Evolutionary conservation across 2,329 filamentous ascomycete species (phyloP).

Genomic region (Cryphonectria radicalis): DNA sequence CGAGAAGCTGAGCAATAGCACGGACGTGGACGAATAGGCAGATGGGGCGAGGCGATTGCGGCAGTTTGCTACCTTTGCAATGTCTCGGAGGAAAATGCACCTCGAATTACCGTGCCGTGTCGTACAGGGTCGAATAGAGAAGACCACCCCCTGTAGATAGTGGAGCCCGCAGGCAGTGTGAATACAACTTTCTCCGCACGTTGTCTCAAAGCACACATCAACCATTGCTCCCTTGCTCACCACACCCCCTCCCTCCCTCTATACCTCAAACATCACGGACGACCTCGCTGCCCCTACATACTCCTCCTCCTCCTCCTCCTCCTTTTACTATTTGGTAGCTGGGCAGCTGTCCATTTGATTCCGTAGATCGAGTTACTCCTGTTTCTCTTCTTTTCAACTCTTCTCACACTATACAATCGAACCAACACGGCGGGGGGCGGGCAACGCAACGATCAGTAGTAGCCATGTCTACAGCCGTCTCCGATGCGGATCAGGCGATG

Average conservation of each 20-base stretch:
- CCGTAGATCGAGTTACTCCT: not conserved
- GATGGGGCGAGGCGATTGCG: not conserved
- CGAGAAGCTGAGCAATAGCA: slow-evolving; percentile 15
- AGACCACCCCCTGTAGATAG: not conserved
- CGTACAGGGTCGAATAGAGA: not conserved
- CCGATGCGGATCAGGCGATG: not conserved
- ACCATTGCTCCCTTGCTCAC: not conserved
- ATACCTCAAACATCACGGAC: not conserved
- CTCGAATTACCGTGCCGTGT: not conserved
- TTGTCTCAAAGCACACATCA: not conserved
- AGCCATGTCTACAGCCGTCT: not conserved
- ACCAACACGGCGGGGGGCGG: not conserved
- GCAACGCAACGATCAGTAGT: not conserved
- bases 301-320: no score
- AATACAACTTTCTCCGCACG: not conserved
- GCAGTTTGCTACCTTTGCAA: not conserved
- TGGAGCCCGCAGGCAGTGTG: not conserved
- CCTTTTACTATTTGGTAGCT: not conserved
- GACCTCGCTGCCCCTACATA: not conserved
- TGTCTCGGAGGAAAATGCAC: not conserved
- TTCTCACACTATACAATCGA: not conserved
- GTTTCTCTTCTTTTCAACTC: not conserved
- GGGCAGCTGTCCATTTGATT: not conserved
- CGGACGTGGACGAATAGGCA: slow-evolving; percentile 9
- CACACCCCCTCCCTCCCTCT: no score